A percentile compares a stretch with the other conserved stretches of the same genome.
phyloP scores from a whole-genome alignment of 2,329 filamentous ascomycete species.

The Penicillium sp. region DNA sequence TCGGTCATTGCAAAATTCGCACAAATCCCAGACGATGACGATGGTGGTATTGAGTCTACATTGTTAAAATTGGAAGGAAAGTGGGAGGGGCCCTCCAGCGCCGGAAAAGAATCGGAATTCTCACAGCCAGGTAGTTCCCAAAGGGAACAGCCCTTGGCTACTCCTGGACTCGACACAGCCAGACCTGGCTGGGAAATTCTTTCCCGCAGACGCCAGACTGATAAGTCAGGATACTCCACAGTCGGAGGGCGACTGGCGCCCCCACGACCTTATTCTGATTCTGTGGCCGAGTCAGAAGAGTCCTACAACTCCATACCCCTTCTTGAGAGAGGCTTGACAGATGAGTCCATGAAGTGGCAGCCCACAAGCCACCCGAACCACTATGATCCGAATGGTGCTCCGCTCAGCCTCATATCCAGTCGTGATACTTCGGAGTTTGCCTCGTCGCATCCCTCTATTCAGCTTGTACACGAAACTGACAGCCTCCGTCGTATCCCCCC shows the following conservation, averaged over 20 bases:
- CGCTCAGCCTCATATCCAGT: slow-evolving; percentile 31
- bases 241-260: slow-evolving; percentile 29
- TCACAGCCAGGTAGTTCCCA: slow-evolving; percentile 3
- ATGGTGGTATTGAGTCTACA: slow-evolving; percentile 90
- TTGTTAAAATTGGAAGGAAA: slow-evolving; percentile 89
- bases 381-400: slow-evolving; percentile 21
- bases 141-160: not conserved
- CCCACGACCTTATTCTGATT: slow-evolving; percentile 42
- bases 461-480: slow-evolving; percentile 54
- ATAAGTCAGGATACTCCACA: slow-evolving; percentile 28
- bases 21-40: slow-evolving; percentile 82
- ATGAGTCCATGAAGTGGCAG: slow-evolving; percentile 54
- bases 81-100: slow-evolving; percentile 55
- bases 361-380: slow-evolving; percentile 22
- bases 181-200: slow-evolving; percentile 18
- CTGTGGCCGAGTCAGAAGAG: slow-evolving; percentile 63
- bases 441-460: slow-evolving; percentile 52
- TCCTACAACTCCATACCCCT: slow-evolving; percentile 78
- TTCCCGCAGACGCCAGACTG: slow-evolving; percentile 26
- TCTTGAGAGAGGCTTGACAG: slow-evolving; percentile 63
- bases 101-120: slow-evolving; percentile 8
- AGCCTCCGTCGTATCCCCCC: slow-evolving; percentile 51
- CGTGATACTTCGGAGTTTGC: slow-evolving; percentile 30
- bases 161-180: slow-evolving; percentile 5
- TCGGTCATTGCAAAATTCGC: slow-evolving; percentile 84